Percentiles rank a stretch among this genome's conserved stretches.
Conservation (phyloP, 1,284 basidiomycete species). For the Waitea zeae region DNA sequence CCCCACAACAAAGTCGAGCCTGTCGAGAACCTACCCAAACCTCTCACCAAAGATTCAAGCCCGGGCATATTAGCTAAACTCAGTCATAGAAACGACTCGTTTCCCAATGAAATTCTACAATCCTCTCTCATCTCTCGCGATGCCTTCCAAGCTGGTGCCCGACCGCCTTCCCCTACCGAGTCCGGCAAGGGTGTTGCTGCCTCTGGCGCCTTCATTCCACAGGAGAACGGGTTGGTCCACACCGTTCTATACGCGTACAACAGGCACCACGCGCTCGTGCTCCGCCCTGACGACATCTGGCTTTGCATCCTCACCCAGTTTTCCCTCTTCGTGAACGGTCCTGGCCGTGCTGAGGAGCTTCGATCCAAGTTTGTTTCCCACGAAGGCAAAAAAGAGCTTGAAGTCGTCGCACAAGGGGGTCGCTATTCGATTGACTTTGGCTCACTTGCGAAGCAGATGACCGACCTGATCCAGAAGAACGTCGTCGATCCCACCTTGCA, state of each 20-base stretch:
- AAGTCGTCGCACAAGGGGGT: slow-evolving; percentile 11
- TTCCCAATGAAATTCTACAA: slow-evolving; percentile 7
- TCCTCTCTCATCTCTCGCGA: slow-evolving; percentile 5
- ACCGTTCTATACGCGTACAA: slow-evolving; percentile 20
- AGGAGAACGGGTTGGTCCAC: slow-evolving; percentile 18
- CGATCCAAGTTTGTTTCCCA: slow-evolving; percentile 22
- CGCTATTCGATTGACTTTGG: slow-evolving; percentile 18
- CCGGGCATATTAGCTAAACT: too few species aligned
- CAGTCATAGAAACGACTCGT: too few species aligned
- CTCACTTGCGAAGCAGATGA: slow-evolving; percentile 16
- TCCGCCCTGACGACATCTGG: slow-evolving; percentile 28
- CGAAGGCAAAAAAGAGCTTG: slow-evolving; percentile 17
- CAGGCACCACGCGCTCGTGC: slow-evolving; percentile 17
- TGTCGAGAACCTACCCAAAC: too few species aligned
- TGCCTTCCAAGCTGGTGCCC: too few species aligned
- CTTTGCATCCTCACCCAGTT: slow-evolving; percentile 24
- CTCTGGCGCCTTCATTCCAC: slow-evolving; percentile 8
- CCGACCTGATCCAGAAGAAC: slow-evolving; percentile 15
- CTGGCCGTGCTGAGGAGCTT: slow-evolving; percentile 21
- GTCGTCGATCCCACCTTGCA: slow-evolving; percentile 18
- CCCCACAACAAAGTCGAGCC: too few species aligned
- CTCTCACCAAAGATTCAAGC: too few species aligned
- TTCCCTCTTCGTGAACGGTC: slow-evolving; percentile 19
- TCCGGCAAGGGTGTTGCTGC: too few species aligned
- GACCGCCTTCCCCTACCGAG: too few species aligned